Evolutionary conservation across 2,329 filamentous ascomycete genomes (phyloP).

Genomic region (Colletotrichum musae): DNA sequence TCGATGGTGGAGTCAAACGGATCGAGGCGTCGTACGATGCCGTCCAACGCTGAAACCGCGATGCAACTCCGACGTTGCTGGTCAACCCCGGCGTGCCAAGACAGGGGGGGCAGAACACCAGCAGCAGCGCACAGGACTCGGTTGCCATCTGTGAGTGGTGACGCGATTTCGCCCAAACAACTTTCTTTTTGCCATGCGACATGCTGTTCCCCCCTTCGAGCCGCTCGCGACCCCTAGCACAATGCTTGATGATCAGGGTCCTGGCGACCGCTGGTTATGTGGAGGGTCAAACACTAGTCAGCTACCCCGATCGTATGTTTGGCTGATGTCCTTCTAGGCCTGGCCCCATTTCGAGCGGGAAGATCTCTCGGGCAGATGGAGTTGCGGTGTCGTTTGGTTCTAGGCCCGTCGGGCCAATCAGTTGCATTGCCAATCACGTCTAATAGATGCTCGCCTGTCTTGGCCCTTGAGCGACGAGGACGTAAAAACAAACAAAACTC

Average conservation of each 20-base stretch:
- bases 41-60: slow-evolving; percentile 37
- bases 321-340: neutral
- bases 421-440: neutral
- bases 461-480: neutral
- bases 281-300: slow-evolving; percentile 27
- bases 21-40: slow-evolving; percentile 39
- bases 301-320: slow-evolving; percentile 19
- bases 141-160: neutral
- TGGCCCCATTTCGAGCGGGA: neutral
- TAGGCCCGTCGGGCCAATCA: no score
- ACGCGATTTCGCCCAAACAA: no score
- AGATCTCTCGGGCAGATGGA: neutral
- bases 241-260: neutral
- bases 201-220: neutral
- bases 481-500: slow-evolving; percentile 7
- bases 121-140: neutral
- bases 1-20: slow-evolving; percentile 32
- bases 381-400: no score
- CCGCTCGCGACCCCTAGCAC: neutral
- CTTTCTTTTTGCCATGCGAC: neutral
- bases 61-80: slow-evolving; percentile 32
- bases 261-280: neutral
- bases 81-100: neutral
- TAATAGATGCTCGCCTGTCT: slow-evolving; percentile 5
- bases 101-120: neutral